These are phyloP conservation scores for Botryobasidium botryosum DNA, from an alignment of 768 basidiomycete genomes.

Conservation along the genomic window DNA sequence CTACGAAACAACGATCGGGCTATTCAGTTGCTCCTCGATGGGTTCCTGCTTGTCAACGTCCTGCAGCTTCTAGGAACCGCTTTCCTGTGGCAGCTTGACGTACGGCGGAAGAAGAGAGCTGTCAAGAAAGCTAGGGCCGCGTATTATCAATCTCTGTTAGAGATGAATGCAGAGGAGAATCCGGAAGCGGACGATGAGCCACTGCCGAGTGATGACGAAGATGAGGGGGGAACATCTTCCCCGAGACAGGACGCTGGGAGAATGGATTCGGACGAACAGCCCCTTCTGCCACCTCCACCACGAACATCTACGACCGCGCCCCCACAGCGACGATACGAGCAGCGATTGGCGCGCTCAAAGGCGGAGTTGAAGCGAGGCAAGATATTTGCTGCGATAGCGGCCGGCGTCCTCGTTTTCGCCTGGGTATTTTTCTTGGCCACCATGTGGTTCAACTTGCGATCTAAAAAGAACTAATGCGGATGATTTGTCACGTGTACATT, in stretches of 20 bases:
- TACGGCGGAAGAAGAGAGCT: conserved; percentile 21
- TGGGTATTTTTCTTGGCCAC: conserved; percentile 52
- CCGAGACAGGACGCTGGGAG: not conserved
- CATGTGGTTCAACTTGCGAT: too few species aligned
- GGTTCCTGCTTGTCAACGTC: conserved; percentile 39
- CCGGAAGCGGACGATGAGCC: not conserved
- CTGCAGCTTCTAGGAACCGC: conserved; percentile 37
- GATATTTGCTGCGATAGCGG: conserved; percentile 30
- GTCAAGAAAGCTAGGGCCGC: conserved; percentile 1
- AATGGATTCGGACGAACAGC: not conserved
- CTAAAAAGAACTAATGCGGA: too few species aligned
- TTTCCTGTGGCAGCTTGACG: conserved; percentile 32
- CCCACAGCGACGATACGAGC: not conserved
- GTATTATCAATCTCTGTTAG: conserved; percentile 1
- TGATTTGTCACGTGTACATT: too few species aligned
- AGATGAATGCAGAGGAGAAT: not conserved
- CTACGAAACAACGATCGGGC: conserved; percentile 16
- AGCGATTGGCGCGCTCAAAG: conserved; percentile 8
- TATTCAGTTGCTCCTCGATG: conserved; percentile 37
- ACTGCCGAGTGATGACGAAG: not conserved
- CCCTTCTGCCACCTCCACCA: not conserved
- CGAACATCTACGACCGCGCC: not conserved
- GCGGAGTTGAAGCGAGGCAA: conserved; percentile 32
- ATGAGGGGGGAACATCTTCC: not conserved
- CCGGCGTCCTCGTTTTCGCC: conserved; percentile 28